These are phyloP conservation scores for Mrakiaceae sp. DNA, from an alignment of 1,284 basidiomycete species.

Conservation along the genomic window DNA sequence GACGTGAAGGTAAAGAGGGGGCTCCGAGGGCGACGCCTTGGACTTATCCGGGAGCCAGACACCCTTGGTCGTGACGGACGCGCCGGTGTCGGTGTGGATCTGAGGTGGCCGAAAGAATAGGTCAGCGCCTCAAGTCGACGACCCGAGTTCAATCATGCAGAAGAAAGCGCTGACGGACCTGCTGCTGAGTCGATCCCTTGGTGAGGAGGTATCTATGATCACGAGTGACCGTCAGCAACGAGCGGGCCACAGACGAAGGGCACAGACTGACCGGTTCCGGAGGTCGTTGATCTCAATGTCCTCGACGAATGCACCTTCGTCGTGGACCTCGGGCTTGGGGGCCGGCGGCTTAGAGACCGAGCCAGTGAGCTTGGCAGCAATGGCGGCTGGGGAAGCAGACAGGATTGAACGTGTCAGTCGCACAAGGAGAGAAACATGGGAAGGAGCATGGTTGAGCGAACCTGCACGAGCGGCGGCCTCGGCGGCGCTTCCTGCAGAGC, in stretches of 20 bases:
- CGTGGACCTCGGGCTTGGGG: constrained; percentile 43
- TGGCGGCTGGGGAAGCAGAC: constrained; percentile 42
- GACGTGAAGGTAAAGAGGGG: constrained; percentile 88
- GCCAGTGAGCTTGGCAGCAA: constrained; percentile 81
- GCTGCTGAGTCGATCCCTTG: constrained; percentile 80
- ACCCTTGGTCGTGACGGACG: constrained; percentile 80
- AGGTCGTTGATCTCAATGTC: constrained; percentile 98
- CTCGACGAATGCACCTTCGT: constrained; percentile 70
- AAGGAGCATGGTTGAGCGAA: background rate
- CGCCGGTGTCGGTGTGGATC: constrained; percentile 84
- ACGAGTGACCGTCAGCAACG: background rate
- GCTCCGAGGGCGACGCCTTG: constrained; percentile 82
- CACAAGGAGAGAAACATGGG: background rate
- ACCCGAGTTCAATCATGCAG: constrained; percentile 1
- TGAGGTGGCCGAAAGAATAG: constrained; percentile 27
- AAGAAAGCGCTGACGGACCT: constrained; percentile 46
- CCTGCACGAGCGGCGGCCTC: constrained; percentile 1
- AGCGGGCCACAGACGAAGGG: background rate
- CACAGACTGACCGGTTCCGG: constrained; percentile 51
- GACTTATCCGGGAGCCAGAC: constrained; percentile 85
- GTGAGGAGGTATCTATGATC: constrained; percentile 66
- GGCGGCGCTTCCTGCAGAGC: constrained; percentile 5
- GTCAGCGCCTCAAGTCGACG: constrained; percentile 12
- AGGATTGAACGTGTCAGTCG: background rate
- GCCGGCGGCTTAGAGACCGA: constrained; percentile 29